Evolutionary conservation across 345 rosid genomes (phyloP).

Genomic region (Clarkia xantiana): DNA sequence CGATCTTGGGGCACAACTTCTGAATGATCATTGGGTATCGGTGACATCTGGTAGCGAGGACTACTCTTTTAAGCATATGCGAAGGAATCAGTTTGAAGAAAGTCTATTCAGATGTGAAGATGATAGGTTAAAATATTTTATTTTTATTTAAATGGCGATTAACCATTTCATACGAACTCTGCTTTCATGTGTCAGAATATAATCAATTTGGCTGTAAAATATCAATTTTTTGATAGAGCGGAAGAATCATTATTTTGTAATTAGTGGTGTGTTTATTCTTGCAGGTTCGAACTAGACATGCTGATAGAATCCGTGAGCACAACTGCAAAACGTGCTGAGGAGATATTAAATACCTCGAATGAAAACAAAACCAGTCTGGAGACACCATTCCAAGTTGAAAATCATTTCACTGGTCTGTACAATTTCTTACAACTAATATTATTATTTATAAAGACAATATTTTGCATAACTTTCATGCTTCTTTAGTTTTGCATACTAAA

Average conservation of each 20-base stretch:
- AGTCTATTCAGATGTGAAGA: conserved; percentile 97
- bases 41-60: conserved; percentile 97
- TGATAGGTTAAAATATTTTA: conserved; percentile 45
- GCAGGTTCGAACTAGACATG: conserved; percentile 97
- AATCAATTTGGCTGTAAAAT: too few species aligned
- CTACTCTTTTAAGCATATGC: conserved; percentile 94
- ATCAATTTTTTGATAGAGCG: too few species aligned
- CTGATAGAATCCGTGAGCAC: conserved; percentile 85
- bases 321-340: conserved; percentile 70
- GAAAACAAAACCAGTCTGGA: conserved; percentile 46
- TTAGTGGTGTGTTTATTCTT: too few species aligned
- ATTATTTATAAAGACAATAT: too few species aligned
- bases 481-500: too few species aligned
- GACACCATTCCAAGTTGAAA: conserved; percentile 45
- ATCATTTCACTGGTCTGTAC: conserved; percentile 62
- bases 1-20: conserved; percentile 65
- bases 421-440: neutral
- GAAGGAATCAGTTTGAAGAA: conserved; percentile 90
- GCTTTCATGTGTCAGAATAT: too few species aligned
- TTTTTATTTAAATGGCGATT: too few species aligned
- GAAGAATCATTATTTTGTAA: too few species aligned
- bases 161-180: too few species aligned
- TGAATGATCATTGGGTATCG: conserved; percentile 96
- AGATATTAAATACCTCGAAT: conserved; percentile 46
- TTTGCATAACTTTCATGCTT: too few species aligned